Base-by-base conservation (phyloP, 2,329 filamentous ascomycete genomes). In the Keithomyces neogunnii region DNA sequence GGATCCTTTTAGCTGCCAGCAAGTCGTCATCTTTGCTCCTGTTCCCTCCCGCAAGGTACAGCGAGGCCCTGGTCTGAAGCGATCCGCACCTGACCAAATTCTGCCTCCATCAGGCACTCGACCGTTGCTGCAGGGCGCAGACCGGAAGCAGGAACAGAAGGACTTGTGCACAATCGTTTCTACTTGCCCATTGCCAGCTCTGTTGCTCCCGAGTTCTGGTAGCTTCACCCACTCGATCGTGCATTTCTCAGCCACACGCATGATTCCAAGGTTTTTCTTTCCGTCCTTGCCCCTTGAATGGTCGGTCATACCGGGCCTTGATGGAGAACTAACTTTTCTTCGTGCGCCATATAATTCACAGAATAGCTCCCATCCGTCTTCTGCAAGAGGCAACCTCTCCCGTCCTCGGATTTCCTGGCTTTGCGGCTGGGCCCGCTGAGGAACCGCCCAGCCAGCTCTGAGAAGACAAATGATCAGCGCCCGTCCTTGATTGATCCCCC, bases 111-210 rank as follows among this genome's bases (percentile, higher is more conserved):
- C 4, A 7, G 13, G 5, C 46, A 9, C 13, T 39, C 7, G 33
- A 28, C 46, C n/a, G 29, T 49, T 19, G 39, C 19, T 36, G 39
- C 9, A 39, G 32, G 48, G 42, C 45, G 42, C 48, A 38, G 19
- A 39, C 43, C 36, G 30, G n/a, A 53, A 30, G 45, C 51, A 51
- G 48, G 45, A 50, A 50, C 48, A 36, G 42, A 35, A 35, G 28
- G 47, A n/a, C 43, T 42, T 44, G 7, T 30, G 7, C 28, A 5
- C 11, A 8, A 44, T 6, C n/a, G 10, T 13, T 7, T 44, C 6
- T 13, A 39, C 36, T 39, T 7, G 40, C 30, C 28, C 8, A n/a
- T 39, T 13, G 13, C 13, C 38, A 13, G 36, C n/a, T 26, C 38
- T 8, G 36, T 40, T 8, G 19, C 19, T 19, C 19, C 19, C 19